Conservation (phyloP, 2,329 filamentous ascomycete genomes). For the Ophiostoma pallidulum region DNA sequence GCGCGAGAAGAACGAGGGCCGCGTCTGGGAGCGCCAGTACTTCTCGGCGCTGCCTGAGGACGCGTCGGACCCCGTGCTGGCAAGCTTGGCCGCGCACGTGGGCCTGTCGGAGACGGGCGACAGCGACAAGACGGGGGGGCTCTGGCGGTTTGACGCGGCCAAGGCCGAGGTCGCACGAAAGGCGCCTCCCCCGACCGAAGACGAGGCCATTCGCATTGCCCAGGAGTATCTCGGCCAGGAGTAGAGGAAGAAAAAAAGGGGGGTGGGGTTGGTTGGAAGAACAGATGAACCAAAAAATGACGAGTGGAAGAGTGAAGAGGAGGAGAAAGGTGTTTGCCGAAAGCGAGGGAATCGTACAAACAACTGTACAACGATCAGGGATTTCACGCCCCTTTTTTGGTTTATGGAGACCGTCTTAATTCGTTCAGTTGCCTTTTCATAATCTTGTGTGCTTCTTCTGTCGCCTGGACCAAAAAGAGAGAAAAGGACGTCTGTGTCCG, state of each 20-base stretch:
- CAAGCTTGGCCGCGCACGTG: conserved; percentile 34
- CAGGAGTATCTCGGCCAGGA: conserved; percentile 27
- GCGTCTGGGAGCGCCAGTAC: conserved; percentile 74
- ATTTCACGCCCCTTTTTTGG: too few species aligned
- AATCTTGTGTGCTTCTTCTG: too few species aligned
- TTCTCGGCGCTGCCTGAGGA: conserved; percentile 49
- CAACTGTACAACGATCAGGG: too few species aligned
- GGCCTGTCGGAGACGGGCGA: conserved; percentile 44
- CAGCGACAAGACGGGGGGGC: conserved; percentile 49
- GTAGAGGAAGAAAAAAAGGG: background rate
- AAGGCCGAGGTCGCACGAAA: conserved; percentile 35
- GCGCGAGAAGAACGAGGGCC: conserved; percentile 64
- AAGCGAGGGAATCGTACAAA: too few species aligned
- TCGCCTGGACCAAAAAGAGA: too few species aligned
- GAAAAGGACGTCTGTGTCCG: too few species aligned
- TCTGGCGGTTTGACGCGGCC: conserved; percentile 46
- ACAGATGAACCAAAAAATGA: too few species aligned
- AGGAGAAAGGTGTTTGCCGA: too few species aligned
- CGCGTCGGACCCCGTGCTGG: conserved; percentile 37
- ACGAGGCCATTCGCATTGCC: conserved; percentile 25
- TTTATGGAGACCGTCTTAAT: too few species aligned
- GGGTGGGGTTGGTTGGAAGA: too few species aligned
- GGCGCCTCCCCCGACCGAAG: conserved; percentile 24
- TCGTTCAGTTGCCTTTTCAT: too few species aligned
- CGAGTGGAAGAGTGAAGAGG: too few species aligned